Conservation (phyloP, 2,329 filamentous ascomycete genomes). For the Aspergillus uvarum region DNA sequence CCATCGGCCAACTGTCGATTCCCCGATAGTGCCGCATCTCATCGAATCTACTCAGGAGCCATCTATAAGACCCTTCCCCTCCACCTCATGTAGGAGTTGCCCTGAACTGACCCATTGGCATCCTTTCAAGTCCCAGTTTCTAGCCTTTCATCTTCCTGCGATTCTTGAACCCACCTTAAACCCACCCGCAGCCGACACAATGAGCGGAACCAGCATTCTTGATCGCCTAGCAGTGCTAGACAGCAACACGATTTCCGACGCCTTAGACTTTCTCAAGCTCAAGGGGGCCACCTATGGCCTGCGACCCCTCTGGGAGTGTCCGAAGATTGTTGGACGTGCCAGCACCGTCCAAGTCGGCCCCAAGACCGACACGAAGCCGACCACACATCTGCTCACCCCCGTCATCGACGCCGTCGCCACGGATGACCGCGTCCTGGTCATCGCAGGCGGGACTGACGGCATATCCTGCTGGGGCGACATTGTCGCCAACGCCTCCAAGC, state of each 20-base stretch:
- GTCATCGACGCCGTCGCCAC: slow-evolving; percentile 21
- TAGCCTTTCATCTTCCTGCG: too few relatives aligned
- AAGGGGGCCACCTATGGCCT: slow-evolving; percentile 24
- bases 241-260: slow-evolving; percentile 26
- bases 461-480: slow-evolving; percentile 29
- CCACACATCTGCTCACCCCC: slow-evolving; percentile 17
- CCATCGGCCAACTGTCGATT: too few relatives aligned
- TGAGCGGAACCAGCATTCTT: slow-evolving; percentile 11
- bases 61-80: too few relatives aligned
- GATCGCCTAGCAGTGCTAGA: slow-evolving; percentile 21
- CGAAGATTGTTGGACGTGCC: slow-evolving; percentile 24
- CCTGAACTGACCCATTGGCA: too few relatives aligned
- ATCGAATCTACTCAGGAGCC: too few relatives aligned
- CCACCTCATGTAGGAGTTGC: too few relatives aligned
- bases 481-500: slow-evolving; percentile 23
- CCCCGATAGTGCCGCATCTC: too few relatives aligned
- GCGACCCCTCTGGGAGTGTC: slow-evolving; percentile 25
- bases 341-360: slow-evolving; percentile 22
- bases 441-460: slow-evolving; percentile 19
- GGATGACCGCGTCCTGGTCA: slow-evolving; percentile 23
- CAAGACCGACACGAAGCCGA: slow-evolving; percentile 13
- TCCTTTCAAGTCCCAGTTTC: too few relatives aligned
- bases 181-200: not conserved
- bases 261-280: slow-evolving; percentile 23
- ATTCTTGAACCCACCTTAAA: too few relatives aligned